Evolutionary conservation across 2,329 filamentous ascomycete species (phyloP).

Genomic region (Pseudogymnoascus sp.): DNA sequence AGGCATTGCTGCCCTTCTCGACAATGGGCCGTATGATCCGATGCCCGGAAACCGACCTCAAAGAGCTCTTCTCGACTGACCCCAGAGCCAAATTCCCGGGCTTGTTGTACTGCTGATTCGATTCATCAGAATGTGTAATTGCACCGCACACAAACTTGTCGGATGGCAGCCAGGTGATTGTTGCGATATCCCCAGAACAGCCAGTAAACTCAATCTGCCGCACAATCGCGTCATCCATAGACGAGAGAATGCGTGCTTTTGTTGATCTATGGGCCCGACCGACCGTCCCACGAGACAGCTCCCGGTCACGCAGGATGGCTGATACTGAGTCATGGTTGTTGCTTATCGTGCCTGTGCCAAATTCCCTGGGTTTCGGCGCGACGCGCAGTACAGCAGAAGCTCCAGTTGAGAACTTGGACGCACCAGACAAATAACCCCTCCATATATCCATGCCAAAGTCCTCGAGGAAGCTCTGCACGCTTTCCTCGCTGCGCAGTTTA

Average conservation of each 20-base stretch:
- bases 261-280: slow-evolving; percentile 17
- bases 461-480: neutral
- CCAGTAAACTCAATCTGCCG: slow-evolving; percentile 48
- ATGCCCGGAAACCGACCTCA: slow-evolving; percentile 48
- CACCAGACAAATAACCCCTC: neutral
- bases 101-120: slow-evolving; percentile 60
- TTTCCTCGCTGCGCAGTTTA: neutral
- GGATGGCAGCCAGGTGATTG: slow-evolving; percentile 48
- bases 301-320: slow-evolving; percentile 20
- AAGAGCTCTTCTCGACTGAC: slow-evolving; percentile 35
- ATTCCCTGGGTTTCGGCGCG: neutral
- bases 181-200: slow-evolving; percentile 53
- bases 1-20: slow-evolving; percentile 45
- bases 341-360: neutral
- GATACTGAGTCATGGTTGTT: slow-evolving; percentile 7
- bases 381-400: neutral
- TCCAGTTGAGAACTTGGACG: neutral
- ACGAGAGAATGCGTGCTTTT: slow-evolving; percentile 15
- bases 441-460: neutral
- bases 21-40: slow-evolving; percentile 47
- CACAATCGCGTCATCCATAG: slow-evolving; percentile 42
- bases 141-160: slow-evolving; percentile 51
- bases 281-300: slow-evolving; percentile 18
- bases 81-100: slow-evolving; percentile 53
- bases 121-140: slow-evolving; percentile 51